Conservation (phyloP, 179 eudicot species). For the Vitellaria paradoxa region DNA sequence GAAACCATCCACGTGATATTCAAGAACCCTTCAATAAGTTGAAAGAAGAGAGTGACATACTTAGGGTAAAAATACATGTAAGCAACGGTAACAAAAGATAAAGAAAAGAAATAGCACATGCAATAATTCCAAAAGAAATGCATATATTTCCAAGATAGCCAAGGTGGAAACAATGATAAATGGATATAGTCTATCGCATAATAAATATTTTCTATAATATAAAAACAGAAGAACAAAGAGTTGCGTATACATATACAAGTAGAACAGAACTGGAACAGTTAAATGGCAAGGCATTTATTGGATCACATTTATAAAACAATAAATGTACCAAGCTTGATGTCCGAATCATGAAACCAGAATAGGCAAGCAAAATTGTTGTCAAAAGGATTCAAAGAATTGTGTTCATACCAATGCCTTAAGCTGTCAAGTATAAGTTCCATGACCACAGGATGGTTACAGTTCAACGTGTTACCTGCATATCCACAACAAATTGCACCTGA, state of each 20-base stretch:
- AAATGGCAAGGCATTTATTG: neutral
- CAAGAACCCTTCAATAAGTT: conserved; percentile 66
- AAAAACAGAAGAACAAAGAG: no score
- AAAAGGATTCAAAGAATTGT: neutral
- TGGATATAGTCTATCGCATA: no score
- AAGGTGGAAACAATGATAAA: neutral
- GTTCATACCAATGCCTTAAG: conserved; percentile 89
- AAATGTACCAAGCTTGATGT: neutral
- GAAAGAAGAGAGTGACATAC: conserved; percentile 4
- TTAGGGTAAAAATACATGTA: neutral
- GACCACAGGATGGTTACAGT: conserved; percentile 98
- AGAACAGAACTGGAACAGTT: neutral
- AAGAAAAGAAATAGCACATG: neutral
- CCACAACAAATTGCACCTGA: conserved; percentile 11
- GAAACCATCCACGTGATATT: conserved; percentile 98
- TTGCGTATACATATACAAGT: neutral
- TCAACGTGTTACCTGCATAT: conserved; percentile 82
- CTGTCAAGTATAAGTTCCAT: conserved; percentile 98
- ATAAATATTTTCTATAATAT: neutral
- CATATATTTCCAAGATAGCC: neutral
- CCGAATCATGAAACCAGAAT: neutral
- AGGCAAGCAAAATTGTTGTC: neutral
- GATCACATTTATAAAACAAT: neutral
- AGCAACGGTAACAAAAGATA: neutral
- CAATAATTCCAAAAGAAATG: neutral